Conservation (phyloP, 2,329 filamentous ascomycete species). For the Pseudopyricularia javanii region DNA sequence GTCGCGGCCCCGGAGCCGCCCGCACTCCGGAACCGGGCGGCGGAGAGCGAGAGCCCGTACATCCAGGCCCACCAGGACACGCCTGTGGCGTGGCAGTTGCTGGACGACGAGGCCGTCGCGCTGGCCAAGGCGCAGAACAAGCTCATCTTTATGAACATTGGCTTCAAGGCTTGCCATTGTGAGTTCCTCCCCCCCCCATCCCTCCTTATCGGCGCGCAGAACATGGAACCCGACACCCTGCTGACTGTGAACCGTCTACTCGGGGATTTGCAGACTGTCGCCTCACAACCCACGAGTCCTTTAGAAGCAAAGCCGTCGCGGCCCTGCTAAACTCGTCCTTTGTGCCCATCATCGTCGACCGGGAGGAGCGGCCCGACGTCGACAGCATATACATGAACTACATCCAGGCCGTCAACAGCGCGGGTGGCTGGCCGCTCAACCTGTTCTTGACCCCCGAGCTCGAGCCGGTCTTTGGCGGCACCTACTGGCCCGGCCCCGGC, state of each 20-base stretch:
- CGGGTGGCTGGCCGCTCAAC: conserved; percentile 89
- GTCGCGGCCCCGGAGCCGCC: conserved; percentile 6
- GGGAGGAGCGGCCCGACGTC: conserved; percentile 86
- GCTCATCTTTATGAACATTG: conserved; percentile 85
- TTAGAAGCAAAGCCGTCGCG: conserved; percentile 72
- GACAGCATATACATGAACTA: conserved; percentile 99
- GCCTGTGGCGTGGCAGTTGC: conserved; percentile 82
- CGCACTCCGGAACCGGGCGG: conserved; percentile 21
- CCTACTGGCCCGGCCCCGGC: conserved; percentile 79
- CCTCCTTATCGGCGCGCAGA: neutral
- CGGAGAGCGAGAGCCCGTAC: conserved; percentile 35
- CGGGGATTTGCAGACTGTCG: conserved; percentile 53
- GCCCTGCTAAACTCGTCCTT: conserved; percentile 75
- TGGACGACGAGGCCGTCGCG: conserved; percentile 64
- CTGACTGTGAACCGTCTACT: too few species aligned
- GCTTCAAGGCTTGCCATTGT: conserved; percentile 95
- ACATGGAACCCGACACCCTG: too few species aligned
- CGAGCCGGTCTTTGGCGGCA: conserved; percentile 89
- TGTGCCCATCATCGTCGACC: conserved; percentile 83
- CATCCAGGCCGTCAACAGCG: conserved; percentile 81
- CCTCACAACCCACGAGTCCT: conserved; percentile 87
- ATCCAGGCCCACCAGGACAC: conserved; percentile 67
- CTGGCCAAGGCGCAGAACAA: conserved; percentile 74
- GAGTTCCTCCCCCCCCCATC: conserved; percentile 21
- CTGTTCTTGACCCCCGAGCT: conserved; percentile 92